phyloP scores from a whole-genome alignment of 1,284 basidiomycete species.

The Heterobasidion irregulare region DNA sequence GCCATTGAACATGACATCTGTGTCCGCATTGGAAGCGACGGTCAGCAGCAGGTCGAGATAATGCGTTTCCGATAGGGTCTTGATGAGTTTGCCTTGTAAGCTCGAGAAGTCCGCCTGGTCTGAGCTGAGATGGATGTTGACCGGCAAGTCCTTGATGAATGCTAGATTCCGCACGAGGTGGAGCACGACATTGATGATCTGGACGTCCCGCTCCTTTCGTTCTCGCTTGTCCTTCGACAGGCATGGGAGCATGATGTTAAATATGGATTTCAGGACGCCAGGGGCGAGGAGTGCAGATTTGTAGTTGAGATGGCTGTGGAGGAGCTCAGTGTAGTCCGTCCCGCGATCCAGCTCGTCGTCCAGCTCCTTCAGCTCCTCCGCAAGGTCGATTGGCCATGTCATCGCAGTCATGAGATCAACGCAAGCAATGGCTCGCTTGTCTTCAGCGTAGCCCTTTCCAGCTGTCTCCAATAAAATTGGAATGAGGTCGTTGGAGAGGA shows the following conservation, averaged over 20 bases:
- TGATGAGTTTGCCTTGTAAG: constrained; percentile 73
- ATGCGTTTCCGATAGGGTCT: constrained; percentile 63
- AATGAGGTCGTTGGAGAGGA: constrained; percentile 80
- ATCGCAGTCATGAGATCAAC: constrained; percentile 88
- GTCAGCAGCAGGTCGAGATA: constrained; percentile 76
- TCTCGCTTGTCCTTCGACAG: constrained; percentile 55
- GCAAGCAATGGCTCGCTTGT: constrained; percentile 79
- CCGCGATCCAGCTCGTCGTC: constrained; percentile 70
- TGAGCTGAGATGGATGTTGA: constrained; percentile 58
- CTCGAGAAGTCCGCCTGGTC: constrained; percentile 71
- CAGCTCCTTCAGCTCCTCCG: constrained; percentile 85
- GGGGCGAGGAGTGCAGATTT: constrained; percentile 70
- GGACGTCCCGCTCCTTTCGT: constrained; percentile 71
- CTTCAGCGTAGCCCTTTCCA: constrained; percentile 68
- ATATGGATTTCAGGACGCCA: constrained; percentile 59
- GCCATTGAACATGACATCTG: constrained; percentile 67
- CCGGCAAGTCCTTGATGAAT: constrained; percentile 78
- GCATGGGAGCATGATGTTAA: constrained; percentile 63
- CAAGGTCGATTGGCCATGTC: constrained; percentile 96
- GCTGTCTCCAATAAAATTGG: constrained; percentile 78
- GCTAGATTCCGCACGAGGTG: constrained; percentile 87
- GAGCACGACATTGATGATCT: constrained; percentile 83
- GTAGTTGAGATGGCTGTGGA: constrained; percentile 78
- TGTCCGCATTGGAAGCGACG: constrained; percentile 66
- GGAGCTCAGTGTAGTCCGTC: constrained; percentile 81